A percentile compares a stretch with the other conserved stretches of the same genome.
These are phyloP conservation scores for Lactarius evosmus DNA, from an alignment of 768 basidiomycete genomes.

Conservation along the genomic window DNA sequence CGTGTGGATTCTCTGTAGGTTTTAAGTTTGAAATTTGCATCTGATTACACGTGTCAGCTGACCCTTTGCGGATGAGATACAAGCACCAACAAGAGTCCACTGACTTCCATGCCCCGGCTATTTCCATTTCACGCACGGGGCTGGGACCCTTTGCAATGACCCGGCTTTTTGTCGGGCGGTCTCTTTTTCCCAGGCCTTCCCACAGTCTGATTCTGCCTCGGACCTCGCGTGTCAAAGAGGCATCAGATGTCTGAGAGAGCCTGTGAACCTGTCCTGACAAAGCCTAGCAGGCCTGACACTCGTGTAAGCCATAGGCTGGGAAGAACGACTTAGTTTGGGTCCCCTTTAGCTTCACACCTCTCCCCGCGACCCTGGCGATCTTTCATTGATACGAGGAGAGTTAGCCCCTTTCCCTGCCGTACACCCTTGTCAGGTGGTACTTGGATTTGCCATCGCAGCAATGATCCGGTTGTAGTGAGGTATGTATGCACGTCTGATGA, in stretches of 20 bases:
- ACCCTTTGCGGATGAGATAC: neutral
- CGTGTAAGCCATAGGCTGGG: conserved; percentile 8
- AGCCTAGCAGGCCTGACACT: neutral
- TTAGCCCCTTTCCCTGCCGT: conserved; percentile 7
- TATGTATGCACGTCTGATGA: neutral
- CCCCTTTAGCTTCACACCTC: neutral
- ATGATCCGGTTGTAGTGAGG: neutral
- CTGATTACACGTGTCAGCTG: conserved; percentile 5
- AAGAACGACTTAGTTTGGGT: neutral
- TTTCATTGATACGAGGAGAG: neutral
- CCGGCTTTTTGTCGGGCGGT: neutral
- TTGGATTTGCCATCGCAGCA: neutral
- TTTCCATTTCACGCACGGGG: neutral
- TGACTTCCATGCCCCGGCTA: neutral
- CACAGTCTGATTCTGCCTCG: neutral
- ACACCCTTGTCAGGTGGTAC: conserved; percentile 5
- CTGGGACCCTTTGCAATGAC: neutral
- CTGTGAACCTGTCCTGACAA: neutral
- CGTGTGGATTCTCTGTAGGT: no score
- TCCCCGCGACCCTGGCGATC: neutral
- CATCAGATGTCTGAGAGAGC: neutral
- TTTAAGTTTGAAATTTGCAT: neutral
- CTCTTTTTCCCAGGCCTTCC: neutral
- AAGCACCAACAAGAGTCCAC: neutral
- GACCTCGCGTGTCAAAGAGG: neutral